Percentiles rank a stretch among this genome's conserved stretches.
These are phyloP conservation scores for Lyophyllum semitale DNA, from an alignment of 768 basidiomycete genomes.

Conservation along the genomic window DNA sequence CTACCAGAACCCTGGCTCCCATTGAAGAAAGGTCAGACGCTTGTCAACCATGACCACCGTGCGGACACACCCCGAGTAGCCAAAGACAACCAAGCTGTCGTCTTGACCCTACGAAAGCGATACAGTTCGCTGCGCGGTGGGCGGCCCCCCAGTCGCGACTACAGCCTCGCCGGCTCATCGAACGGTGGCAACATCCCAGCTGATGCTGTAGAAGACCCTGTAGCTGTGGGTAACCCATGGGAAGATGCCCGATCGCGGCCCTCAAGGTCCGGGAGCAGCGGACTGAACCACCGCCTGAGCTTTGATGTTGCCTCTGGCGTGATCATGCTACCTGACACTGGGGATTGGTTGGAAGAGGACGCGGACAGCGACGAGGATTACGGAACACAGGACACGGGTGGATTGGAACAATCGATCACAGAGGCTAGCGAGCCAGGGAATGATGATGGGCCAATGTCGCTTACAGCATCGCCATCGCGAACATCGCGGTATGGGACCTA, in stretches of 20 bases:
- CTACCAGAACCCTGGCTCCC: slow-evolving; percentile 96
- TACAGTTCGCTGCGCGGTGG: slow-evolving; percentile 51
- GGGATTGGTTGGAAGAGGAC: slow-evolving; percentile 61
- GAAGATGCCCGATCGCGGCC: slow-evolving; percentile 44
- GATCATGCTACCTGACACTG: slow-evolving; percentile 82
- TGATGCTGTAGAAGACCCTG: slow-evolving; percentile 25
- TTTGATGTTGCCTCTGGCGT: slow-evolving; percentile 88
- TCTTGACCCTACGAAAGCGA: slow-evolving; percentile 78
- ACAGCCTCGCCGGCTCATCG: slow-evolving; percentile 18
- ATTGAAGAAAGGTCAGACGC: slow-evolving; percentile 77
- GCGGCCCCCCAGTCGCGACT: slow-evolving; percentile 16
- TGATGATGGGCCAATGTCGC: slow-evolving; percentile 16
- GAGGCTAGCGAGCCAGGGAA: slow-evolving; percentile 19
- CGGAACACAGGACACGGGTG: slow-evolving; percentile 33
- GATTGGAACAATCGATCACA: slow-evolving; percentile 29
- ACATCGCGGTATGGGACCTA: slow-evolving; percentile 74
- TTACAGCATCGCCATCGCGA: slow-evolving; percentile 37
- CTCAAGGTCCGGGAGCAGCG: slow-evolving; percentile 13
- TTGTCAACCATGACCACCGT: slow-evolving; percentile 58
- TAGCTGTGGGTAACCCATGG: slow-evolving; percentile 57
- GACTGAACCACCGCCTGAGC: slow-evolving; percentile 65
- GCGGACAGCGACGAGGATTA: slow-evolving; percentile 48
- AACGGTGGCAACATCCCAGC: not conserved
- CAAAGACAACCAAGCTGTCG: slow-evolving; percentile 66
- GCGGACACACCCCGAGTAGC: slow-evolving; percentile 34